A percentile compares a stretch with the other conserved stretches of the same genome.
phyloP scores from a whole-genome alignment of 1,284 basidiomycete genomes.

The Sanguinoderma infundibulare region DNA sequence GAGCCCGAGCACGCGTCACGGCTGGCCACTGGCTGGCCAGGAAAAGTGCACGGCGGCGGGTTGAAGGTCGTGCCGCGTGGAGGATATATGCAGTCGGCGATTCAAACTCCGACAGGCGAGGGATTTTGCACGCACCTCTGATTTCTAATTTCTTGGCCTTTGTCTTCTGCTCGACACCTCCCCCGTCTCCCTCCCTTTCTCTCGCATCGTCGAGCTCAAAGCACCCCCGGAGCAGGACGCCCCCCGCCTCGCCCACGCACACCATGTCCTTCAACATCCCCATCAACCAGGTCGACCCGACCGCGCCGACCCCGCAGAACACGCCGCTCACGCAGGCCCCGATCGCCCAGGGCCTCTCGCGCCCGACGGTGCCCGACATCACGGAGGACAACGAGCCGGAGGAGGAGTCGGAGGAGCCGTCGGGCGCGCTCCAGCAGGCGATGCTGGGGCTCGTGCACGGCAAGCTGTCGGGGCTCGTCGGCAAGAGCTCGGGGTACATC shows the following conservation, averaged over 20 bases:
- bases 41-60: too few species aligned
- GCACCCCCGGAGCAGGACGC: background rate
- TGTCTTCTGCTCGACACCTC: slow-evolving; percentile 11
- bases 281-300: slow-evolving; percentile 50
- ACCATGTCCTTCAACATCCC: slow-evolving; percentile 53
- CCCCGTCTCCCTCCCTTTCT: slow-evolving; percentile 11
- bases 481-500: slow-evolving; percentile 85
- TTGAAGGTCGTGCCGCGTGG: background rate
- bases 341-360: slow-evolving; percentile 67
- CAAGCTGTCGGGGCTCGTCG: slow-evolving; percentile 71
- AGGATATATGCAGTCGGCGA: background rate
- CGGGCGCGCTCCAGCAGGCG: slow-evolving; percentile 47
- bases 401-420: slow-evolving; percentile 52
- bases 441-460: slow-evolving; percentile 67
- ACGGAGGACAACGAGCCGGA: slow-evolving; percentile 66
- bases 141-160: slow-evolving; percentile 9
- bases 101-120: slow-evolving; percentile 30
- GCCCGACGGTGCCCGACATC: slow-evolving; percentile 73
- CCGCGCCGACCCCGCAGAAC: slow-evolving; percentile 83
- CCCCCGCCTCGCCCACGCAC: slow-evolving; percentile 12
- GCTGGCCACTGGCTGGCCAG: too few species aligned
- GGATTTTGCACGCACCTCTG: slow-evolving; percentile 16
- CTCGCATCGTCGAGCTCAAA: slow-evolving; percentile 5
- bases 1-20: background rate
- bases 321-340: slow-evolving; percentile 76